These are phyloP conservation scores for Aspergillus hiratsukae DNA, from an alignment of 2,329 filamentous ascomycete species.

Conservation along the genomic window DNA sequence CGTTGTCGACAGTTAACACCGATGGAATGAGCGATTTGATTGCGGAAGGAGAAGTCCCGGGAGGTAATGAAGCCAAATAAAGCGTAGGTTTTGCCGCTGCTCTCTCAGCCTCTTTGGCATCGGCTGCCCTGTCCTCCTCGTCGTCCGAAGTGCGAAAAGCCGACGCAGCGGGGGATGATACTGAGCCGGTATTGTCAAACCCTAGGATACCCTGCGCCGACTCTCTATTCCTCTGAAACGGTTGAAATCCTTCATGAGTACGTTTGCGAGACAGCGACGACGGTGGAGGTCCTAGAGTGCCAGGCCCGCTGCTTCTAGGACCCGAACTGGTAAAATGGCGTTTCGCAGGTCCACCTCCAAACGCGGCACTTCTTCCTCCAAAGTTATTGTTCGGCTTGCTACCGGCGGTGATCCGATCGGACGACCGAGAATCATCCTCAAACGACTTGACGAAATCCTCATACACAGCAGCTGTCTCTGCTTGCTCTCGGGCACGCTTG, in stretches of 20 bases:
- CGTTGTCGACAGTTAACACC: slow-evolving; percentile 63
- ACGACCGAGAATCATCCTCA: slow-evolving; percentile 38
- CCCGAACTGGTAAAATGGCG: slow-evolving; percentile 57
- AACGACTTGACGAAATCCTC: slow-evolving; percentile 79
- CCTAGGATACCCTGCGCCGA: slow-evolving; percentile 35
- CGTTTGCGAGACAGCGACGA: slow-evolving; percentile 41
- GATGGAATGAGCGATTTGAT: slow-evolving; percentile 48
- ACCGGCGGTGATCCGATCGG: slow-evolving; percentile 17
- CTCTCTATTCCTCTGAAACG: slow-evolving; percentile 38
- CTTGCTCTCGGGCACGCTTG: slow-evolving; percentile 76
- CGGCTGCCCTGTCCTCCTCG: slow-evolving; percentile 39
- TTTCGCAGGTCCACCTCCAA: slow-evolving; percentile 45
- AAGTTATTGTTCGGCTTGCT: slow-evolving; percentile 21
- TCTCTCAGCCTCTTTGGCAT: slow-evolving; percentile 42
- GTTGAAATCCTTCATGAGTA: slow-evolving; percentile 38
- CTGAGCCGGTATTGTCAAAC: slow-evolving; percentile 30
- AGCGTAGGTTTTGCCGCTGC: slow-evolving; percentile 52
- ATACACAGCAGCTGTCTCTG: slow-evolving; percentile 81
- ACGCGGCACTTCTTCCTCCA: slow-evolving; percentile 32
- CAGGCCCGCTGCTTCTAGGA: slow-evolving; percentile 47
- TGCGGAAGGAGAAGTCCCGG: slow-evolving; percentile 46
- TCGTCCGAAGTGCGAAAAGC: slow-evolving; percentile 43
- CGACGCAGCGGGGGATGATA: slow-evolving; percentile 25
- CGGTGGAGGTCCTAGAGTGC: slow-evolving; percentile 44
- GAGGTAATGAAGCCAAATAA: slow-evolving; percentile 51